Conservation (phyloP, 768 basidiomycete species). For the Russula ochroleuca region DNA sequence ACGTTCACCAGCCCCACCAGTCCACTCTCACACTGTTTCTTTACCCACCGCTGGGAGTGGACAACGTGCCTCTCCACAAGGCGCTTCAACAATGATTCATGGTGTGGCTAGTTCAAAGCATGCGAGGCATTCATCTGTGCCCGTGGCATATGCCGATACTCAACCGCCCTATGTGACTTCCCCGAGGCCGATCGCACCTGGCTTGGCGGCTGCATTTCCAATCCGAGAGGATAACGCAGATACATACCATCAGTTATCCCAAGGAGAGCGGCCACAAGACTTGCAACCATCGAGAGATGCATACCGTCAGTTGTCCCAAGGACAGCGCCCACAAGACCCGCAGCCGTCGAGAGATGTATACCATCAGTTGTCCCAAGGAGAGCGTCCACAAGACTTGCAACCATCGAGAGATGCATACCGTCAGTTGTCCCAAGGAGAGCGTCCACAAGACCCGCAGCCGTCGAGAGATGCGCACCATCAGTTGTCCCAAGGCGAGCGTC, state of each 20-base stretch:
- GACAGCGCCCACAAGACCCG: too few relatives aligned
- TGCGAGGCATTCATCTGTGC: slow-evolving; percentile 11
- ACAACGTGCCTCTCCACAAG: slow-evolving; percentile 14
- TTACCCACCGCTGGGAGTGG: slow-evolving; percentile 6
- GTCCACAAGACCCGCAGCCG: too few relatives aligned
- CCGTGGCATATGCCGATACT: not conserved
- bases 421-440: too few relatives aligned
- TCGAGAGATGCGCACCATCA: too few relatives aligned
- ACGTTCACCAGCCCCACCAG: slow-evolving; percentile 1
- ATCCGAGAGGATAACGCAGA: slow-evolving; percentile 24
- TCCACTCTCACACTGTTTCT: slow-evolving; percentile 10
- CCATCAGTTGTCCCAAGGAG: too few relatives aligned
- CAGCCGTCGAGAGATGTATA: too few relatives aligned
- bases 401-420: too few relatives aligned
- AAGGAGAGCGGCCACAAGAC: not conserved
- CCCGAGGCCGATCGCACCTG: slow-evolving; percentile 17
- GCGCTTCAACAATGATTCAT: slow-evolving; percentile 1
- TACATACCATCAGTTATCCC: slow-evolving; percentile 8
- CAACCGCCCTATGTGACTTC: slow-evolving; percentile 11
- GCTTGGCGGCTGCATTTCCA: slow-evolving; percentile 24
- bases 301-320: too few relatives aligned
- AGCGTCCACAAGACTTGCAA: too few relatives aligned
- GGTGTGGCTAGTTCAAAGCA: slow-evolving; percentile 9
- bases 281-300: too few relatives aligned
- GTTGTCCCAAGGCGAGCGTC: too few relatives aligned